Evolutionary conservation across 768 basidiomycete genomes (phyloP).

Genomic region (Auricularia auricula-judae): DNA sequence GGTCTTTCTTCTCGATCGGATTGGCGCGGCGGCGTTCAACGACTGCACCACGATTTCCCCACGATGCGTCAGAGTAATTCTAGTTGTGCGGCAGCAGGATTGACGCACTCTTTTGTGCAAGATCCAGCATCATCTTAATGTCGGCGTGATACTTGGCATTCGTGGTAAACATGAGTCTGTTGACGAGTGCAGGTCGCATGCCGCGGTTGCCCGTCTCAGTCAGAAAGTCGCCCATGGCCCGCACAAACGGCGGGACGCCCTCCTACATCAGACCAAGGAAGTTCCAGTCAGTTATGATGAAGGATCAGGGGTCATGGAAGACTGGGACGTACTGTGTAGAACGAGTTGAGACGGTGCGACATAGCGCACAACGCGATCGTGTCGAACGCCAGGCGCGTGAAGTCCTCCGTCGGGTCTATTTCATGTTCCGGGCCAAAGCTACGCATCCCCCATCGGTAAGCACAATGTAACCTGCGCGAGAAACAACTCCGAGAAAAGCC

Average conservation of each 20-base stretch:
- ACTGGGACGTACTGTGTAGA: slow-evolving; percentile 23
- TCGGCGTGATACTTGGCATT: slow-evolving; percentile 31
- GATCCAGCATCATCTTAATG: slow-evolving; percentile 29
- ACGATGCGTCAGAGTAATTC: background rate
- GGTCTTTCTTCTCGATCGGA: slow-evolving; percentile 29
- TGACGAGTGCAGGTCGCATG: slow-evolving; percentile 24
- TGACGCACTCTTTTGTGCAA: slow-evolving; percentile 28
- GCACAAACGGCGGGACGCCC: slow-evolving; percentile 26
- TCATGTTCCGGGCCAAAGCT: slow-evolving; percentile 32
- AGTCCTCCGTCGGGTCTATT: slow-evolving; percentile 36
- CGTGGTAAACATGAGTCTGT: slow-evolving; percentile 23
- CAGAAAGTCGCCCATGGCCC: slow-evolving; percentile 33
- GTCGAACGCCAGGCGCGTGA: slow-evolving; percentile 37
- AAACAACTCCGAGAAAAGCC: background rate
- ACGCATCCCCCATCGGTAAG: background rate
- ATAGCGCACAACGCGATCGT: slow-evolving; percentile 36
- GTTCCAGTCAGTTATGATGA: no score
- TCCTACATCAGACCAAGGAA: slow-evolving; percentile 13
- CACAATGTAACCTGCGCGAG: background rate
- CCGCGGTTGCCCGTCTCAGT: slow-evolving; percentile 25
- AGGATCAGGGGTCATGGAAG: no score
- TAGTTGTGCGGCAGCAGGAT: background rate
- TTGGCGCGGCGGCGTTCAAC: slow-evolving; percentile 27
- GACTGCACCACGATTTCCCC: slow-evolving; percentile 16
- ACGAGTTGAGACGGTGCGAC: slow-evolving; percentile 35